Base-by-base conservation (phyloP, 305 asterid genomes). In the Fraxinus velutina region DNA sequence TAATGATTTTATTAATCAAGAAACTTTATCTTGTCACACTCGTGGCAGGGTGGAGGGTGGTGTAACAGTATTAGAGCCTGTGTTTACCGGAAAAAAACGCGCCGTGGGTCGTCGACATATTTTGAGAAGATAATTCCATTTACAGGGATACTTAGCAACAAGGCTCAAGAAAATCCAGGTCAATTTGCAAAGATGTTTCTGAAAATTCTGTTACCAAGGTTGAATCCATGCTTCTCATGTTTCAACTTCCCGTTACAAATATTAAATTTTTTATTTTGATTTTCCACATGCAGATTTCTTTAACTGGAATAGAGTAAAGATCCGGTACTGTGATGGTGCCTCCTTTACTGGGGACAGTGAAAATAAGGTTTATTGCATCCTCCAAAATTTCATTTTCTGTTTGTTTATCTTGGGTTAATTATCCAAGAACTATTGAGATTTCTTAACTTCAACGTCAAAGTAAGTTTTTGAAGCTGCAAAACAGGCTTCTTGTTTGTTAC, bases 31-130 rank as follows among this genome's bases (percentile, higher is more conserved):
- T 57, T 75, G 27, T 84, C 83, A 52, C 55, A 80, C 73, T 60
- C 75, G 36, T 80, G 84, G 62, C 86, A 91, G 94, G 94, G 94
- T 17, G 94, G 94, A 75, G 94, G 94, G 42, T 91, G 94, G 94
- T 89, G 93, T 87, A 91, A 88, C 83, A 88, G 75, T 81, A 81
- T 88, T 68, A 85, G 93, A 55, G 42, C 85, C 27, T 91, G 94
- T 68, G 87, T 88, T 82, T 89, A 82, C 86, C 92, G 92, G 78
- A 91, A 89, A 75, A 91, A 71, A 75, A 88, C 92, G 2, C 88
- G 89, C 0, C 91, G 90, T 42, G 94, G 93, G 44, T 91, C 93
- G 6, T 91, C 94, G 27, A 72, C 71, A 13, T 91, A 83, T 80
- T 88, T 91, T 73, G 93, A 91, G 77, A 91, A 75, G 76, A 84